These are phyloP conservation scores for Neonectria neomacrospora DNA, from an alignment of 2,329 filamentous ascomycete genomes.

Conservation along the genomic window DNA sequence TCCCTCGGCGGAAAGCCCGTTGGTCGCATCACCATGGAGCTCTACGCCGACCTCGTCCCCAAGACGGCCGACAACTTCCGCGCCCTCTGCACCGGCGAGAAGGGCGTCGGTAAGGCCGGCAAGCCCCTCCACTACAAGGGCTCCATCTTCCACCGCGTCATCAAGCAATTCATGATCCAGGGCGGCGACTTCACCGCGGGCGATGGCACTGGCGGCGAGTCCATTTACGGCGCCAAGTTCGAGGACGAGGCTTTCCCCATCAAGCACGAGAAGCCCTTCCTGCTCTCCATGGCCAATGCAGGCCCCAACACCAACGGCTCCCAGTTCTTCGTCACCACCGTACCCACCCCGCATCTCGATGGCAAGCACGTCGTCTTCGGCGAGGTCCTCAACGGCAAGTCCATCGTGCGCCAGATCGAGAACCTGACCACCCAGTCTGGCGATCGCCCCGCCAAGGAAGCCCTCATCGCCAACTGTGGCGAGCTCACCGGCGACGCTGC, in stretches of 20 bases:
- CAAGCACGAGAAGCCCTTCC: constrained; percentile 92
- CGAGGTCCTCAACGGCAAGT: constrained; percentile 92
- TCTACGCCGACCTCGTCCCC: constrained; percentile 81
- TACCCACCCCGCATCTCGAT: constrained; percentile 93
- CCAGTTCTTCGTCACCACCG: constrained; percentile 98
- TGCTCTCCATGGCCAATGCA: constrained; percentile 98
- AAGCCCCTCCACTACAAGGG: constrained; percentile 94
- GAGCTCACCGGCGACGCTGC: constrained; percentile 81
- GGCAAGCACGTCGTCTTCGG: constrained; percentile 98
- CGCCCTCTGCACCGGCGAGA: constrained; percentile 92
- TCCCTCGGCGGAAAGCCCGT: constrained; percentile 77
- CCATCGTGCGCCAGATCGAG: constrained; percentile 88
- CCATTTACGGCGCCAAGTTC: constrained; percentile 97
- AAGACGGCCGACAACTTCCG: constrained; percentile 98
- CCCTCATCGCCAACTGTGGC: constrained; percentile 84
- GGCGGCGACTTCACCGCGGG: constrained; percentile 96
- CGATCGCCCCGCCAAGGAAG: constrained; percentile 82
- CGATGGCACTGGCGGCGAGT: constrained; percentile 95
- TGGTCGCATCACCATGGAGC: constrained; percentile 87
- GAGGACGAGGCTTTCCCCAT: constrained; percentile 94
- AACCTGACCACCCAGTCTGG: constrained; percentile 77
- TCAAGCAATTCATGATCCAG: constrained; percentile 97
- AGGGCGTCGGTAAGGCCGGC: constrained; percentile 82
- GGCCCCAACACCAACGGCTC: constrained; percentile 95
- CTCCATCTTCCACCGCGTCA: constrained; percentile 92